Evolutionary conservation across 495 filamentous ascomycete species (phyloP).

Genomic region (Poronia punctata): DNA sequence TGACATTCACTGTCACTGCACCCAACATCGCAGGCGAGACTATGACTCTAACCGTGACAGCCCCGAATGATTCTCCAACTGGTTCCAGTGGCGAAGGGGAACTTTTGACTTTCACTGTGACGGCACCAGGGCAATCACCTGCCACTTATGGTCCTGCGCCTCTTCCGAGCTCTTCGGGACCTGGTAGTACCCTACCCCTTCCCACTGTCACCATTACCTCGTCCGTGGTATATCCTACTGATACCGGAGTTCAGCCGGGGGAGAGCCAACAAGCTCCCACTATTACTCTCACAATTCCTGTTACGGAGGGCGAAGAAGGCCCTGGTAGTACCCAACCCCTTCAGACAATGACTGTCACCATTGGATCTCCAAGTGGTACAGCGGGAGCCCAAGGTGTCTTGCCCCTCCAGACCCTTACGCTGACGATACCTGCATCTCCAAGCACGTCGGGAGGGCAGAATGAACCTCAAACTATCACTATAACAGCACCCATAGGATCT

Average conservation of each 20-base stretch:
- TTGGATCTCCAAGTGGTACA: background rate
- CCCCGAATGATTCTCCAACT: background rate
- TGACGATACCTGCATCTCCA: constrained; percentile 1
- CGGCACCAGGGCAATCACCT: constrained; percentile 15
- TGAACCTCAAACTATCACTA: constrained; percentile 5
- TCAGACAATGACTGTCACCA: constrained; percentile 15
- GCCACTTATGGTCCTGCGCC: constrained; percentile 6
- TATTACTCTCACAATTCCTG: constrained; percentile 5
- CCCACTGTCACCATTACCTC: constrained; percentile 21
- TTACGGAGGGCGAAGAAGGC: constrained; percentile 5
- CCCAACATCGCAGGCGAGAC: no score
- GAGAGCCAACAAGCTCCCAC: constrained; percentile 8
- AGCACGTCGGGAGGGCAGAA: background rate
- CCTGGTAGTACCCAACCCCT: constrained; percentile 4
- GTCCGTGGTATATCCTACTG: constrained; percentile 12
- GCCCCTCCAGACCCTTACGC: constrained; percentile 8
- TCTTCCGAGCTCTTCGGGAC: constrained; percentile 6
- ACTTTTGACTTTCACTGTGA: constrained; percentile 17
- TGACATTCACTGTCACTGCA: no score
- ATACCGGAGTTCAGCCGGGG: constrained; percentile 8
- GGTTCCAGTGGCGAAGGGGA: constrained; percentile 4
- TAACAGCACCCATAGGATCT: constrained; percentile 6
- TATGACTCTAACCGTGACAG: background rate
- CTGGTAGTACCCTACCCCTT: constrained; percentile 11
- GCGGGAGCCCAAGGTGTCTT: no score